Conservation (phyloP, 768 basidiomycete genomes). For the Sistotremastrum niveocremeum region DNA sequence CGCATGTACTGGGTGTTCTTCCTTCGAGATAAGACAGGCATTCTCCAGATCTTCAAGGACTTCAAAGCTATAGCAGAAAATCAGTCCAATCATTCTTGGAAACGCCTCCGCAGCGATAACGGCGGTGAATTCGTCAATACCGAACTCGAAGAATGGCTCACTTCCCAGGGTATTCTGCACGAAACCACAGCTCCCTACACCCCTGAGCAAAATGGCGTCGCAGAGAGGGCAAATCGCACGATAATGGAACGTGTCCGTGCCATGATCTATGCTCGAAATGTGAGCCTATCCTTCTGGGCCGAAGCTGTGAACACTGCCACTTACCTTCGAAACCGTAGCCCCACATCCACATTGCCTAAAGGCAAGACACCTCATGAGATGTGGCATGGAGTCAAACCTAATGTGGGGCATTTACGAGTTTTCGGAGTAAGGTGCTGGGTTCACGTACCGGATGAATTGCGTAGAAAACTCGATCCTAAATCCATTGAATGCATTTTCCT, state of each 20-base stretch:
- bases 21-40: slow-evolving; percentile 20
- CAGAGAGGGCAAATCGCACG: slow-evolving; percentile 26
- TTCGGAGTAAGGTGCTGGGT: slow-evolving; percentile 15
- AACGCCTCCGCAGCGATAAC: slow-evolving; percentile 25
- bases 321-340: slow-evolving; percentile 9
- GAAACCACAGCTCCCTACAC: slow-evolving; percentile 29
- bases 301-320: slow-evolving; percentile 8
- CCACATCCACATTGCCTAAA: slow-evolving; percentile 2
- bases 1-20: slow-evolving; percentile 13
- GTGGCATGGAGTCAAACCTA: slow-evolving; percentile 8
- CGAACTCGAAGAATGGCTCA: slow-evolving; percentile 19
- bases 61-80: slow-evolving; percentile 21
- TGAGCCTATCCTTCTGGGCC: slow-evolving; percentile 7
- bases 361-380: slow-evolving; percentile 8
- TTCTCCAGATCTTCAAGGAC: slow-evolving; percentile 17
- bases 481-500: slow-evolving; percentile 13
- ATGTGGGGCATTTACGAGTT: slow-evolving; percentile 12
- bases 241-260: slow-evolving; percentile 21
- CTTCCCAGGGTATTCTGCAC: slow-evolving; percentile 23
- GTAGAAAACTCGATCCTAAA: slow-evolving; percentile 10
- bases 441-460: slow-evolving; percentile 7
- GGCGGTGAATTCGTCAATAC: slow-evolving; percentile 30
- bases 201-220: slow-evolving; percentile 30
- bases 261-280: slow-evolving; percentile 16
- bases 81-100: slow-evolving; percentile 18